A percentile compares a stretch with the other conserved stretches of the same genome.
These are phyloP conservation scores for Globisporangium iwayamae DNA, from an alignment of 352 stramenopile genomes.

Conservation along the genomic window DNA sequence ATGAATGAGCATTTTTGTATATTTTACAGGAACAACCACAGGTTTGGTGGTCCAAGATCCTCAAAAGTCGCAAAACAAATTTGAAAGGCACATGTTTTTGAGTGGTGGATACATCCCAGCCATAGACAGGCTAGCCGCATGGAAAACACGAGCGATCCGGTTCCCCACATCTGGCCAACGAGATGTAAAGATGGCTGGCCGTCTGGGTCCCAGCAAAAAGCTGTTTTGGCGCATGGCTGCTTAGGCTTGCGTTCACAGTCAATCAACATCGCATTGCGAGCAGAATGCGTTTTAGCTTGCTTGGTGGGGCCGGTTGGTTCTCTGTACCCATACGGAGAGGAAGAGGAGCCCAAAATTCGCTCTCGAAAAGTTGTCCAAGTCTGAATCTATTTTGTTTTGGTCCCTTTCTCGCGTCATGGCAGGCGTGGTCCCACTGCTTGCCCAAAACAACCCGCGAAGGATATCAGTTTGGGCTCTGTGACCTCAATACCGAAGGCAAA, in stretches of 20 bases:
- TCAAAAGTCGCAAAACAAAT: neutral
- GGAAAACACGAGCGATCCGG: neutral
- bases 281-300: no score
- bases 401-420: neutral
- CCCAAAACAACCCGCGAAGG: conserved; percentile 8
- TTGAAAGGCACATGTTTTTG: no score
- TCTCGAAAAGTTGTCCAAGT: neutral
- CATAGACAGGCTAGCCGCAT: neutral
- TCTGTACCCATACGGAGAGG: conserved; percentile 2
- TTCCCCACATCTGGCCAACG: neutral
- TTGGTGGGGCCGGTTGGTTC: neutral
- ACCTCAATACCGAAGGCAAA: neutral
- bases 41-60: neutral
- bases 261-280: no score
- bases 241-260: neutral
- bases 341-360: conserved; percentile 11
- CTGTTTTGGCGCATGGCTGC: neutral
- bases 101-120: no score
- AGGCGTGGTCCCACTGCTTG: neutral
- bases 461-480: conserved; percentile 6
- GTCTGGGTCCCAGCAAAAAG: neutral
- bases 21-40: no score
- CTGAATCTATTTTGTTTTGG: conserved; percentile 13
- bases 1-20: no score
- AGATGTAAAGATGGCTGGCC: neutral